phyloP scores from a whole-genome alignment of 2,329 filamentous ascomycete genomes.

The Alternaria sp. region DNA sequence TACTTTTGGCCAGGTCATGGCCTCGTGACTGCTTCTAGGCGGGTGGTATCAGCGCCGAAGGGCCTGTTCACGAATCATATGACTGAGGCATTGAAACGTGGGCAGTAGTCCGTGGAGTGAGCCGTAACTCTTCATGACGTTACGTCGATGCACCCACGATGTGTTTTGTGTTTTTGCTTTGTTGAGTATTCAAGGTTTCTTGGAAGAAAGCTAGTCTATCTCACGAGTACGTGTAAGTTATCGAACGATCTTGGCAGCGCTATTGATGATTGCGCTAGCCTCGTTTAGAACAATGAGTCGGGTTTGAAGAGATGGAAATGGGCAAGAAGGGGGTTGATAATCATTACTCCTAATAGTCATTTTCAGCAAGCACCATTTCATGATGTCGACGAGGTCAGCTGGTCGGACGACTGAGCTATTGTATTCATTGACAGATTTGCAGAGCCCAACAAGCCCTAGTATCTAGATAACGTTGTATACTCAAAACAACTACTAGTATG shows the following conservation, averaged over 20 bases:
- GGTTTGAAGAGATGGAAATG: not conserved
- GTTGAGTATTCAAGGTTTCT: not conserved
- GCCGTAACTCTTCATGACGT: not conserved
- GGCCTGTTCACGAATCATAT: slow-evolving; percentile 3
- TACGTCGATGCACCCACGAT: not conserved
- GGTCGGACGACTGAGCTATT: not conserved
- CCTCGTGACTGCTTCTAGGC: not conserved
- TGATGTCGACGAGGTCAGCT: not conserved
- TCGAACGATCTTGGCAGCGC: slow-evolving; percentile 1
- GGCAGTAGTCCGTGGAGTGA: not conserved
- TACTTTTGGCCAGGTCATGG: slow-evolving; percentile 3
- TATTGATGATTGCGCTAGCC: not conserved
- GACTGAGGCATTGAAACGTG: slow-evolving; percentile 1
- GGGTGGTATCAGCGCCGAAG: slow-evolving; percentile 1
- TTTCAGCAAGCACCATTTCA: too few species aligned
- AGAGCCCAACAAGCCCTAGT: not conserved
- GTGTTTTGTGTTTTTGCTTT: slow-evolving; percentile 4
- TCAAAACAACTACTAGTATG: not conserved
- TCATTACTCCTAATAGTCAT: not conserved
- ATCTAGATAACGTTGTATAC: not conserved
- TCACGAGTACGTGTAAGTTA: not conserved
- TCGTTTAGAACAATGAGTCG: not conserved
- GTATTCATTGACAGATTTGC: not conserved
- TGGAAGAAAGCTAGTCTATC: slow-evolving; percentile 1
- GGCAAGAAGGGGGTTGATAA: not conserved